Evolutionary conservation across 495 filamentous ascomycete genomes (phyloP), one percentile per base, ranked within the genome.

Genomic region (Talaromyces liani): DNA sequence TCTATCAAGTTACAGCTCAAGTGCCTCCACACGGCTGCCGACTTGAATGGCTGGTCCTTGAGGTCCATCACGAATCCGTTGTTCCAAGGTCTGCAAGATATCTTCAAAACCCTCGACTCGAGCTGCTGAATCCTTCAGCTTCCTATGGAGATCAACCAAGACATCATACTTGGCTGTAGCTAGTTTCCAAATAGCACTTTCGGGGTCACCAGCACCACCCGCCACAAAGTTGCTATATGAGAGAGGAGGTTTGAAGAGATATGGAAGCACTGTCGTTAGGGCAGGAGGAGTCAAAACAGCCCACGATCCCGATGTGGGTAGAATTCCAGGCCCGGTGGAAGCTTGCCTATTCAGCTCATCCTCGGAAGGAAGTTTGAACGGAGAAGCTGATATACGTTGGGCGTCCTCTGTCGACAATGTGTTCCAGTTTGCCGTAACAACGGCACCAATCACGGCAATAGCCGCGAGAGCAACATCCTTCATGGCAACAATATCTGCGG

Each of bases 131-230:
- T 70, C 65, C 58, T 73, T 68, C 6, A 84, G 65, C 9, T 61
- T 67, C 8, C 69, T 60, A 55, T 79, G 68, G 29, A 88, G 67
- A 16, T 73, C 73, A 2, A 77, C 77, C 39, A 88, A 64, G 4
- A 82, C 82, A 59, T 84, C 84, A 66, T 82, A 82, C 67, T 87
- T 88, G 3, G 83, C 82, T 22, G 75, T 79, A 4, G 84, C 85
- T 49, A 88, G 75, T 64, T 82, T 79, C 76, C 84, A 88, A 6
- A 84, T 82, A 0, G 80, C 77, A 66, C 77, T 83, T 64, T 87
- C 83, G 12, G 80, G 70, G 64, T 87, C 85, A 1, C 82, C 84
- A 3, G 79, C 77, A 20, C 81, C 80, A 25, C 84, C 84, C 14
- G 83, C 82, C 0, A 86, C 83, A 53, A 86, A 79, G 34, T 84